Percentiles rank a stretch among this genome's conserved stretches.
These are phyloP conservation scores for Nevesoporus exiguus DNA, from an alignment of 768 basidiomycete species.

Conservation along the genomic window DNA sequence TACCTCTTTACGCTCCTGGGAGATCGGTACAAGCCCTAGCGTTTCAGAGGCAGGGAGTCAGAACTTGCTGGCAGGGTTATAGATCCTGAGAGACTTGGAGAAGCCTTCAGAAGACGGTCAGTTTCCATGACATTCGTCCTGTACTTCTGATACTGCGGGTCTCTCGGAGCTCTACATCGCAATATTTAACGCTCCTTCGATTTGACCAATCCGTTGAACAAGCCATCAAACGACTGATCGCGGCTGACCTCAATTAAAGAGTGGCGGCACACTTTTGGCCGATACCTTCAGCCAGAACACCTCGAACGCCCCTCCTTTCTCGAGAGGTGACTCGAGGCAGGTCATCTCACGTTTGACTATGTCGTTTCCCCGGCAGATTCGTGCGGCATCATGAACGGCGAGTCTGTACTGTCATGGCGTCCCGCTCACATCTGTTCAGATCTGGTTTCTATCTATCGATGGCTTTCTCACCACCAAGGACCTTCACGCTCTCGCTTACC, in stretches of 20 bases:
- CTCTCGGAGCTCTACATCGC: no score
- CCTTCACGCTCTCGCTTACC: slow-evolving; percentile 2
- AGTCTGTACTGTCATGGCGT: background rate
- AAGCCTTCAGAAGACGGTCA: no score
- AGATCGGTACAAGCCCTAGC: no score
- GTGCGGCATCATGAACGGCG: slow-evolving; percentile 10
- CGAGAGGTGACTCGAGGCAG: background rate
- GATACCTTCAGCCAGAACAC: slow-evolving; percentile 1
- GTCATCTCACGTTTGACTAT: slow-evolving; percentile 4
- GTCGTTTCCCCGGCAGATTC: slow-evolving; percentile 7
- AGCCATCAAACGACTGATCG: background rate
- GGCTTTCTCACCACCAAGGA: slow-evolving; percentile 1
- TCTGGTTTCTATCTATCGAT: slow-evolving; percentile 1
- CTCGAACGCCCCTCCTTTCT: slow-evolving; percentile 4
- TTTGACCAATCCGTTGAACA: background rate
- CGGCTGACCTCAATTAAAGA: background rate
- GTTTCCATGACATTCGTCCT: no score
- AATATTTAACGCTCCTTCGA: no score
- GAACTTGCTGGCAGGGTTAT: no score
- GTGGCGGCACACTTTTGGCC: background rate
- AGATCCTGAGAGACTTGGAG: no score
- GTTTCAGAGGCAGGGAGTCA: no score
- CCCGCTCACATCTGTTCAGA: background rate
- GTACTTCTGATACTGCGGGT: no score
- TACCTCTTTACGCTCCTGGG: no score